Base-by-base conservation (phyloP, 139 green algal species). In the Volvox reticuliferus region DNA sequence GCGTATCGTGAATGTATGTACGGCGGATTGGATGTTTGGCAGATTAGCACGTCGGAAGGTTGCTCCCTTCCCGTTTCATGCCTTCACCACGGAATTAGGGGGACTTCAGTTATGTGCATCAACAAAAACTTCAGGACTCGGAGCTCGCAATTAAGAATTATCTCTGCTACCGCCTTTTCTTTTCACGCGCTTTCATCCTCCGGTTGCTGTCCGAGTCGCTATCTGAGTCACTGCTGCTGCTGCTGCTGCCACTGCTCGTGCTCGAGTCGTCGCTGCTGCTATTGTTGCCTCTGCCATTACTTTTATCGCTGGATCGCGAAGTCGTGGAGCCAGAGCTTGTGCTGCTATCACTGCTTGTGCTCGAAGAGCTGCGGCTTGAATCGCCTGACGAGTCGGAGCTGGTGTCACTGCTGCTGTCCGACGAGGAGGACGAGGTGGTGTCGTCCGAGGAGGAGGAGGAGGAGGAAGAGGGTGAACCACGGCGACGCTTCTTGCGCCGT, bases 391-490 rank as follows among this genome's bases (percentile, higher is more conserved):
- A 78, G 33, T 84, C 78, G 44, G 32, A 79, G 88, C 73, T 84
- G 21, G 44, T 84, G 88, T 84, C 87, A 77, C 82, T 91, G 44
- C 44, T 68, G 73, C 80, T 87, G 35, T 73, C 73, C 19, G 84
- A 65, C 0, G 50, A 86, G 62, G 86, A 85, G 12, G 84, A 65
- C 0, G 50, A 86, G 62, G 86, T 81, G 12, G 91, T 89, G 35
- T 89, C 80, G 21, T 90, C 82, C 2, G n/a, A 67, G 17, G 73
- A 86, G 0, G 86, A 93, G 12, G 87, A 84, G 2, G 86, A 93
- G 36, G 77, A 79, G 24, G 50, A 50, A 24, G 79, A 88, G 3
- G 83, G 85, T 12, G 86, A 93, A 61, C 50, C 32, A 22, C 33
- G 68, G 19, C 44, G 32, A 75, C 88, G 44, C 71, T 94, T 82